Percentiles rank a stretch among this genome's conserved stretches.
Evolutionary conservation across 306 rosid species (phyloP).

Genomic region (Quercus gilva): DNA sequence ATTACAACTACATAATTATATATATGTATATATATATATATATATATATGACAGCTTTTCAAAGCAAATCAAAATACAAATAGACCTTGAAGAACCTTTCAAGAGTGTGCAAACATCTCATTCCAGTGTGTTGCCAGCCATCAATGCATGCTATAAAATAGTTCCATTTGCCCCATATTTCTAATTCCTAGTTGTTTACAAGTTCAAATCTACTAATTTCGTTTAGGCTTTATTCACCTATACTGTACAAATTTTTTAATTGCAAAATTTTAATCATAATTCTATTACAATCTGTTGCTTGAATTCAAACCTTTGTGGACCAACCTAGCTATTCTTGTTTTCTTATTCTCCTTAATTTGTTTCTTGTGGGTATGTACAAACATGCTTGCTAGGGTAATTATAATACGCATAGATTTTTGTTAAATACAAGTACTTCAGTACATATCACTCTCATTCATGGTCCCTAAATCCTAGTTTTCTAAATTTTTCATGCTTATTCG

Average conservation of each 20-base stretch:
- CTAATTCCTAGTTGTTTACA: constrained; percentile 24
- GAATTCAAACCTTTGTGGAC: background rate
- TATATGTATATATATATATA: no score
- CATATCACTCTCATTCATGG: background rate
- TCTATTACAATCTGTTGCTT: background rate
- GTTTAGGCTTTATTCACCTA: background rate
- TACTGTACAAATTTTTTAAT: background rate
- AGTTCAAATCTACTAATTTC: background rate
- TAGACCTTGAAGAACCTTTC: constrained; percentile 13
- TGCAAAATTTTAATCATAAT: background rate
- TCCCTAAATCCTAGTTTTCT: background rate
- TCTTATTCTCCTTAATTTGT: background rate
- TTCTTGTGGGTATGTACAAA: background rate
- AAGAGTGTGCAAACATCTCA: constrained; percentile 32
- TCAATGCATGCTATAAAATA: constrained; percentile 30
- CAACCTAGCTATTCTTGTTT: background rate
- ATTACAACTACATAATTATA: background rate
- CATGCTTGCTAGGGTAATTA: background rate
- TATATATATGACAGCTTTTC: background rate
- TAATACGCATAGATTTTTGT: background rate
- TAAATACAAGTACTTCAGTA: background rate
- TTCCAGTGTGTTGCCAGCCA: constrained; percentile 38
- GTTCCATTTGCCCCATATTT: constrained; percentile 22
- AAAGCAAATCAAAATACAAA: background rate
- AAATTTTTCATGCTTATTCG: background rate